Percentiles rank a stretch among this genome's conserved stretches.
Evolutionary conservation across 2,329 filamentous ascomycete genomes (phyloP).

Genomic region (Apiospora arundinis): DNA sequence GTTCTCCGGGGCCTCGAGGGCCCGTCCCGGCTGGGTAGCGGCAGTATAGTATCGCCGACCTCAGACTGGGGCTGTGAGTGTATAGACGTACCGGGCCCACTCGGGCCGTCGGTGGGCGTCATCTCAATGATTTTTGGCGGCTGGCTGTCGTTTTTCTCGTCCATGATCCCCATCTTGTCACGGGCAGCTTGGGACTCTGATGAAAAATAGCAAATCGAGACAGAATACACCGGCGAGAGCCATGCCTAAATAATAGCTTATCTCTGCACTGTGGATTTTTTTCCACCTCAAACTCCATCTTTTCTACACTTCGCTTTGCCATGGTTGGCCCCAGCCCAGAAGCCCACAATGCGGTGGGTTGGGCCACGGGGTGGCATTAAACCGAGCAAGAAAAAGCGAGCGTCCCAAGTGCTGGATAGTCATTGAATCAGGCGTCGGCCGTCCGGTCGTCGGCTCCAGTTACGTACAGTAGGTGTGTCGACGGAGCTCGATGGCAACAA

Average conservation of each 20-base stretch:
- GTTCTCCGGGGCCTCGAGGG: background rate
- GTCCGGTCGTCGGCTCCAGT: constrained; percentile 15
- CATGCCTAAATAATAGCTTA: constrained; percentile 1
- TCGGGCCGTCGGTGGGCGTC: background rate
- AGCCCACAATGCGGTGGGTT: constrained; percentile 7
- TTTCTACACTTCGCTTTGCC: background rate
- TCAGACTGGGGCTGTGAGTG: background rate
- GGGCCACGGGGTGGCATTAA: constrained; percentile 16
- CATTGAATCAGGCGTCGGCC: background rate
- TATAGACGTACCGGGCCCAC: background rate
- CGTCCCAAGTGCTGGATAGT: background rate
- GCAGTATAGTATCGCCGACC: background rate
- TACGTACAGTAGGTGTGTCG: constrained; percentile 14
- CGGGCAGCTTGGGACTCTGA: background rate
- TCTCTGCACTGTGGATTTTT: background rate
- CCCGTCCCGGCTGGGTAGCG: background rate
- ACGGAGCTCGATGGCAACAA: background rate
- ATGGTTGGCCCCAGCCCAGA: constrained; percentile 2
- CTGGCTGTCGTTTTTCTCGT: background rate
- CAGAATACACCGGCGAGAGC: background rate
- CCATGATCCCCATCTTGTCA: constrained; percentile 6
- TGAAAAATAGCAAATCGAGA: background rate
- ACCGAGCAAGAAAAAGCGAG: constrained; percentile 3
- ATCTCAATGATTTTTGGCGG: background rate
- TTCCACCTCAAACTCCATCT: constrained; percentile 1